These are phyloP conservation scores for Ascochyta pisi DNA, from an alignment of 2,329 filamentous ascomycete genomes.

Conservation along the genomic window DNA sequence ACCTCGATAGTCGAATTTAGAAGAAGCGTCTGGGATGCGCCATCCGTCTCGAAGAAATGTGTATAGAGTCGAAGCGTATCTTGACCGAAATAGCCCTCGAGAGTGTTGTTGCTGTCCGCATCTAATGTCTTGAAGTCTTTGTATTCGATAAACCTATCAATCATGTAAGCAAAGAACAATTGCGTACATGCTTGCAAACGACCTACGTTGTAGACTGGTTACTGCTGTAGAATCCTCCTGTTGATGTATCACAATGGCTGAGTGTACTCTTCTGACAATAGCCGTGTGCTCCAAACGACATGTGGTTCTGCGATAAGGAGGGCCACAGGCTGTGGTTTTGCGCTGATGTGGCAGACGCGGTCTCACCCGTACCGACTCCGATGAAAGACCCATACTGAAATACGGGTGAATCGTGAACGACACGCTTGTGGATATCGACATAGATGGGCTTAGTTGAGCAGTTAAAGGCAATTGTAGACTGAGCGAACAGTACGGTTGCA, in stretches of 20 bases:
- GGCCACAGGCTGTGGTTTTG: conserved; percentile 56
- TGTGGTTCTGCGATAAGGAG: conserved; percentile 52
- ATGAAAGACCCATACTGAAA: conserved; percentile 56
- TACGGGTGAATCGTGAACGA: conserved; percentile 48
- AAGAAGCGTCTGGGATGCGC: conserved; percentile 46
- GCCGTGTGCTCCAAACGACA: conserved; percentile 44
- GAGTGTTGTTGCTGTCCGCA: conserved; percentile 25
- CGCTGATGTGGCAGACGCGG: conserved; percentile 39
- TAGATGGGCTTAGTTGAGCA: conserved; percentile 51
- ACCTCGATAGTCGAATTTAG: conserved; percentile 46
- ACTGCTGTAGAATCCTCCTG: conserved; percentile 45
- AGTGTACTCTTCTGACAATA: conserved; percentile 50
- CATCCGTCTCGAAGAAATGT: conserved; percentile 51
- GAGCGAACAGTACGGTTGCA: conserved; percentile 46
- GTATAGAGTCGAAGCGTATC: conserved; percentile 50
- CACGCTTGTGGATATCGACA: conserved; percentile 54
- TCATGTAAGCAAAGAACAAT: conserved; percentile 17
- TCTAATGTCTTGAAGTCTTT: conserved; percentile 38
- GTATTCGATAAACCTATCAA: conserved; percentile 32
- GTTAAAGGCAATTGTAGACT: conserved; percentile 48
- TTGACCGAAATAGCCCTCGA: conserved; percentile 40
- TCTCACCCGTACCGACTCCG: conserved; percentile 45
- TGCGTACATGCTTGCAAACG: not conserved
- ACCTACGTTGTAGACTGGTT: conserved; percentile 44
- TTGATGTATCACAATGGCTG: conserved; percentile 40